Conservation (phyloP, 768 basidiomycete species). For the Saitozyma sp. region DNA sequence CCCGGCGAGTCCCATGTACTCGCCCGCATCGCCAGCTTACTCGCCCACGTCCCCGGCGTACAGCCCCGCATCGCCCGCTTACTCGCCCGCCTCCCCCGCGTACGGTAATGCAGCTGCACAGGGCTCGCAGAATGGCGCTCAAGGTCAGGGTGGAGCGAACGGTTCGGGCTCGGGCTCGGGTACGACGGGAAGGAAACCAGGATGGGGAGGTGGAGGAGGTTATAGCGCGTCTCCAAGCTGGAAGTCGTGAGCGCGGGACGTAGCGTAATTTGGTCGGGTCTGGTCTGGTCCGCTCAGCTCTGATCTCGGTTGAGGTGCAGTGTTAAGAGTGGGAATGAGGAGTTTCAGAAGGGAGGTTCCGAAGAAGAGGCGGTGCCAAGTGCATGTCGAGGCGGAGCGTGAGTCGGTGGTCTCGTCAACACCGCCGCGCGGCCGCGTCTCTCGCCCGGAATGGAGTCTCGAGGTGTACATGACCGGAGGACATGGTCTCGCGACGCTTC, state of each 20-base stretch:
- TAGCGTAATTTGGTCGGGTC: no score
- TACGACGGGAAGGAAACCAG: slow-evolving; percentile 20
- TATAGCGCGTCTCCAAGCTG: slow-evolving; percentile 42
- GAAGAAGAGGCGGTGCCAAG: no score
- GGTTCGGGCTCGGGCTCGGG: not conserved
- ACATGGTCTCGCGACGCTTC: no score
- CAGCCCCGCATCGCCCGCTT: slow-evolving; percentile 39
- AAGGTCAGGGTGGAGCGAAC: slow-evolving; percentile 7
- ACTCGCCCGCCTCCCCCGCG: slow-evolving; percentile 36
- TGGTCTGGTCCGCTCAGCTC: no score
- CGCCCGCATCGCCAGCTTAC: slow-evolving; percentile 86
- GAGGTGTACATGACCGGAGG: no score
- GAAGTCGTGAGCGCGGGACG: slow-evolving; percentile 12
- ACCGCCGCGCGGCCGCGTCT: no score
- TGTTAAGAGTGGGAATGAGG: no score
- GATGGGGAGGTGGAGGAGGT: slow-evolving; percentile 34
- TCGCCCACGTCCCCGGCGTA: slow-evolving; percentile 90
- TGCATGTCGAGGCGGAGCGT: no score
- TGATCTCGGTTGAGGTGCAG: no score
- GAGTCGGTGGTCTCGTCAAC: no score
- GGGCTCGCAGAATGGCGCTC: not conserved
- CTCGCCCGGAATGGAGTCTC: no score
- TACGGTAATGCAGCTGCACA: slow-evolving; percentile 5
- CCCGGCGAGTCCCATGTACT: slow-evolving; percentile 83
- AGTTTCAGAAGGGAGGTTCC: no score